These are phyloP conservation scores for Barnettozyma salicaria DNA, from an alignment of 805 yeast genomes.

Conservation along the genomic window DNA sequence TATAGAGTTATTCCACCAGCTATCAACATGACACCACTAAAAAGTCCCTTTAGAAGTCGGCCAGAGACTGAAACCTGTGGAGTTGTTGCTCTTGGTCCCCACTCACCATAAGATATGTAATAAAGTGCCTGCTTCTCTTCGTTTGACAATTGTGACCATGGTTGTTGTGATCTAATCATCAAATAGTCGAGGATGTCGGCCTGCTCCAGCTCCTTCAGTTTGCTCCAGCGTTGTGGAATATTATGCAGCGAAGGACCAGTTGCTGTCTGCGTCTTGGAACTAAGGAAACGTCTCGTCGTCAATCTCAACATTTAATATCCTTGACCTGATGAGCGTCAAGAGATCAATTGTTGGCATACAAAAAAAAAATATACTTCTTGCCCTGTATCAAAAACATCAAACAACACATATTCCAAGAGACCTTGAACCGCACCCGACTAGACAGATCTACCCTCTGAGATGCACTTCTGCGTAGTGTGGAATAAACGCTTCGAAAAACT, in stretches of 20 bases:
- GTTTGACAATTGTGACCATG: conserved; percentile 28
- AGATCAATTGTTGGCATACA: too few relatives aligned
- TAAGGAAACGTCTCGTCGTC: conserved; percentile 4
- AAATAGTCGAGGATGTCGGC: conserved; percentile 34
- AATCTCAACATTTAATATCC: too few relatives aligned
- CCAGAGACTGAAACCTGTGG: conserved; percentile 11
- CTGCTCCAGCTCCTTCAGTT: conserved; percentile 28
- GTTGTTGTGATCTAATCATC: conserved; percentile 27
- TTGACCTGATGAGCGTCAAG: too few relatives aligned
- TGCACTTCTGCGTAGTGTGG: too few relatives aligned
- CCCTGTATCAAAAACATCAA: too few relatives aligned
- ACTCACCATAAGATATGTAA: conserved; percentile 32
- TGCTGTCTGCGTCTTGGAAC: background rate
- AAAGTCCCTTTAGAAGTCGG: conserved; percentile 15
- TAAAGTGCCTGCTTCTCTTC: conserved; percentile 29
- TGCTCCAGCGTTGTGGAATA: conserved; percentile 29
- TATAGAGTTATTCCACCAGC: conserved; percentile 17
- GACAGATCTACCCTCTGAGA: too few relatives aligned
- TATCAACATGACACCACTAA: conserved; percentile 16
- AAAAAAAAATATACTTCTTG: too few relatives aligned
- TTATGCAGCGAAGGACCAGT: conserved; percentile 26
- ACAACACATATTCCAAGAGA: too few relatives aligned
- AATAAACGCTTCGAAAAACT: too few relatives aligned
- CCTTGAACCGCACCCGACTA: too few relatives aligned
- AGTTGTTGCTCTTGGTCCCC: conserved; percentile 31